These are phyloP conservation scores for Hippophae gyantsensis DNA, from an alignment of 306 rosid genomes.

Conservation along the genomic window DNA sequence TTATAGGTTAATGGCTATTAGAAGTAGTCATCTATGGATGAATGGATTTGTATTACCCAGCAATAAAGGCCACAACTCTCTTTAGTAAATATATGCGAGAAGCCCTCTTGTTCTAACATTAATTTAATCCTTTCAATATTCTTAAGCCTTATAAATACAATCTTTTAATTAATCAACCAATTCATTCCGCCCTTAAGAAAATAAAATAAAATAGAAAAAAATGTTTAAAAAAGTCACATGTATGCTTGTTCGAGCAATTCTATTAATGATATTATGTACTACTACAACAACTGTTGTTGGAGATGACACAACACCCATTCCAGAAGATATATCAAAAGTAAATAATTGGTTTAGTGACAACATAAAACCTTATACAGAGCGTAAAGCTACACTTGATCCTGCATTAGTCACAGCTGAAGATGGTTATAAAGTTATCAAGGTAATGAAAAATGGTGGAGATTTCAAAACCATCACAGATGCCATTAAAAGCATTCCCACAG, in stretches of 20 bases:
- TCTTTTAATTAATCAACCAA: neutral
- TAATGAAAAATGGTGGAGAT: conserved; percentile 40
- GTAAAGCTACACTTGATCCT: conserved; percentile 26
- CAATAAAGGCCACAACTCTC: no score
- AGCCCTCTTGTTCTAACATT: no score
- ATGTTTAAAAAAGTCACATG: neutral
- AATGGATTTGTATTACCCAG: no score
- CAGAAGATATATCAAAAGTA: conserved; percentile 17
- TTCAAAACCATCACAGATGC: conserved; percentile 43
- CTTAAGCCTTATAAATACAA: neutral
- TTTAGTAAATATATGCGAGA: no score
- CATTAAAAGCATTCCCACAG: conserved; percentile 33
- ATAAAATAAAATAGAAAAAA: neutral
- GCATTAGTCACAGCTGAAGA: conserved; percentile 35
- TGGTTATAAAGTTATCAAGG: conserved; percentile 23
- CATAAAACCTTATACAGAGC: neutral
- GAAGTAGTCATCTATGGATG: no score
- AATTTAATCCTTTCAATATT: neutral
- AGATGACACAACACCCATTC: conserved; percentile 15
- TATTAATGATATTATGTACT: conserved; percentile 7
- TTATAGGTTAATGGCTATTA: no score
- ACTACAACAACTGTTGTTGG: conserved; percentile 8
- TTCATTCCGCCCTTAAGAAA: neutral
- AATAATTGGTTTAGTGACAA: conserved; percentile 30
- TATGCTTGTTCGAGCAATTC: conserved; percentile 3